Evolutionary conservation across 805 yeast genomes (phyloP).

Genomic region (Pichia insulana): DNA sequence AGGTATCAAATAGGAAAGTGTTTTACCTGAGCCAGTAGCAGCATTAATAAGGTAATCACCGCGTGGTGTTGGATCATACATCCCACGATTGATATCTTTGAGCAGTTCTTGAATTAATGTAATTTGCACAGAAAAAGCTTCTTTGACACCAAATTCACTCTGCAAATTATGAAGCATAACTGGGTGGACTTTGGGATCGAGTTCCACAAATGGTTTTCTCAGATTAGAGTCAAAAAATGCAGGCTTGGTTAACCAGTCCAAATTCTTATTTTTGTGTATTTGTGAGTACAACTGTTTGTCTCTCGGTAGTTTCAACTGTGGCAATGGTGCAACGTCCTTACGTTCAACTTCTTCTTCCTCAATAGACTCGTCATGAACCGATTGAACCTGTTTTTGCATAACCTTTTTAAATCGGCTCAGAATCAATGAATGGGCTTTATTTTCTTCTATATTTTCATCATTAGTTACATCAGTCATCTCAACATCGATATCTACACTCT

Average conservation of each 20-base stretch:
- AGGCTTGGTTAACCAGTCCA: constrained; percentile 66
- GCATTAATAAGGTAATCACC: constrained; percentile 88
- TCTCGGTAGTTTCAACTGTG: constrained; percentile 69
- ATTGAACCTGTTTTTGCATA: constrained; percentile 19
- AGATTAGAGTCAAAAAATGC: constrained; percentile 41
- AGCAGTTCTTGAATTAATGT: constrained; percentile 51
- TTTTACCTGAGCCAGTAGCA: constrained; percentile 93
- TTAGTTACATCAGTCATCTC: not conserved
- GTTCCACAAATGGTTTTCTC: constrained; percentile 39
- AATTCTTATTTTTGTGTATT: constrained; percentile 27
- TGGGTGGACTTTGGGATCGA: constrained; percentile 34
- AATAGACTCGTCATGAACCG: constrained; percentile 13
- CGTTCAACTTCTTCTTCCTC: constrained; percentile 20
- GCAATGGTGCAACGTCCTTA: constrained; percentile 60
- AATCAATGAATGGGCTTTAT: constrained; percentile 37
- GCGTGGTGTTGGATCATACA: constrained; percentile 40
- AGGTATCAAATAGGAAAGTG: constrained; percentile 82
- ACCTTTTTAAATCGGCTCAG: constrained; percentile 45
- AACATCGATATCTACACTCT: not conserved
- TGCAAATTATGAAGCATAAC: constrained; percentile 39
- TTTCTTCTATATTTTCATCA: constrained; percentile 12
- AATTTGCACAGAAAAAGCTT: constrained; percentile 73
- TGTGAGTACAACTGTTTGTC: constrained; percentile 35
- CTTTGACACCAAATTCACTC: constrained; percentile 32
- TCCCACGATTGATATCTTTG: constrained; percentile 32